A percentile compares a stretch with the other conserved stretches of the same genome.
Conservation (phyloP, 139 green algal species). For the Closterium sp. region DNA sequence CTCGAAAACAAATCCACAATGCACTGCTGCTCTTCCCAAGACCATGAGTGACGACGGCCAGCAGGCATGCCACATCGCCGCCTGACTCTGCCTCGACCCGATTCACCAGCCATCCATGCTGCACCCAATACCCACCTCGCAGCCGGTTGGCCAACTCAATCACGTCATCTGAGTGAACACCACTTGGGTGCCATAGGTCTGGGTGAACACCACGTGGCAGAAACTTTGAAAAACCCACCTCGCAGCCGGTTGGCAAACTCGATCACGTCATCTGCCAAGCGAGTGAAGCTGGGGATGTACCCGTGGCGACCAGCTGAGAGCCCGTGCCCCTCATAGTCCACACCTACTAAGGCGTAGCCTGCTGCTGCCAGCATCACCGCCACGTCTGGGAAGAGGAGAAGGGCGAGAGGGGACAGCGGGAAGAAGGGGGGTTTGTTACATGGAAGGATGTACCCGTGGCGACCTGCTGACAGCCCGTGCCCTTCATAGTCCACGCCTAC, state of each 20-base stretch:
- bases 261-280: slow-evolving; percentile 22
- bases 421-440: background rate
- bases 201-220: too few relatives aligned
- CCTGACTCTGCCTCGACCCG: too few relatives aligned
- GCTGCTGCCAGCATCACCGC: slow-evolving; percentile 12
- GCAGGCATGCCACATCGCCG: too few relatives aligned
- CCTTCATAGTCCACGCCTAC: background rate
- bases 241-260: background rate
- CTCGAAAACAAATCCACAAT: too few relatives aligned
- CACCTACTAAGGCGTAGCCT: slow-evolving; percentile 21
- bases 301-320: slow-evolving; percentile 15
- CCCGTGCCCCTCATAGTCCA: slow-evolving; percentile 47
- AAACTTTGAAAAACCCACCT: too few relatives aligned
- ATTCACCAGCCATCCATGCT: too few relatives aligned
- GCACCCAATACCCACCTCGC: too few relatives aligned
- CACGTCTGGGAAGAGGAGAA: background rate
- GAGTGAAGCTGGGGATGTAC: slow-evolving; percentile 13
- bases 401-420: background rate
- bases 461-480: background rate
- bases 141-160: background rate
- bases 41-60: too few relatives aligned
- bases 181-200: too few relatives aligned
- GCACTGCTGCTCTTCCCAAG: too few relatives aligned
- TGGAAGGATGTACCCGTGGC: background rate
- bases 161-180: too few relatives aligned